Conservation (phyloP, 148 eudicot genomes). For the Polygonum aviculare region DNA sequence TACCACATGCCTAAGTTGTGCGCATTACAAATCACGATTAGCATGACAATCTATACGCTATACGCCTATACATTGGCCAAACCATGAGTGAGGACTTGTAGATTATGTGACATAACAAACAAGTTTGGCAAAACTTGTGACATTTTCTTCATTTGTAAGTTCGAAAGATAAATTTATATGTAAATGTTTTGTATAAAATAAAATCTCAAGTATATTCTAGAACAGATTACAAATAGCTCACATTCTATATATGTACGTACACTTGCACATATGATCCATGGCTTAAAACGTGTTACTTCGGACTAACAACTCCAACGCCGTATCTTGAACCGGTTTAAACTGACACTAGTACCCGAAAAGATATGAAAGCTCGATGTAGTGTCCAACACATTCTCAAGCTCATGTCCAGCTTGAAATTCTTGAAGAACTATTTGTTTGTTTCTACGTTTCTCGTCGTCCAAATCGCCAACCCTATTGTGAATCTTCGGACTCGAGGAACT, state of each 20-base stretch:
- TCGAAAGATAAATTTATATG: too few species aligned
- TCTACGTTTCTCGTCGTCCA: constrained; percentile 68
- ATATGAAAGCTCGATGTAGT: constrained; percentile 71
- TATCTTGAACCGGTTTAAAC: constrained; percentile 49
- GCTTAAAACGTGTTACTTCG: neutral
- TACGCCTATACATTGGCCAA: too few species aligned
- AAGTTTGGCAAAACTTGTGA: neutral
- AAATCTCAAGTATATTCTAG: neutral
- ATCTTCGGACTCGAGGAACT: constrained; percentile 71
- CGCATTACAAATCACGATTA: neutral
- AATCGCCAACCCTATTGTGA: constrained; percentile 65
- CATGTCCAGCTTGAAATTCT: constrained; percentile 35
- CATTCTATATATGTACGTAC: neutral
- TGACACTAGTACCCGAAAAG: constrained; percentile 78
- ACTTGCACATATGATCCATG: neutral
- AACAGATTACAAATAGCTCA: neutral
- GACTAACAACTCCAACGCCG: constrained; percentile 40
- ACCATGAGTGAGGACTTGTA: neutral
- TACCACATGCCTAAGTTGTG: neutral
- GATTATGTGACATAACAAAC: neutral
- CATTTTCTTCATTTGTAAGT: neutral
- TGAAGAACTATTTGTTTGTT: constrained; percentile 33
- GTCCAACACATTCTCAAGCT: constrained; percentile 58
- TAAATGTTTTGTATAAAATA: neutral
- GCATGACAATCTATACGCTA: neutral